Percentiles rank a stretch among this genome's conserved stretches.
These are phyloP conservation scores for Fusarium protoensiforme DNA, from an alignment of 2,329 filamentous ascomycete species.

Conservation along the genomic window DNA sequence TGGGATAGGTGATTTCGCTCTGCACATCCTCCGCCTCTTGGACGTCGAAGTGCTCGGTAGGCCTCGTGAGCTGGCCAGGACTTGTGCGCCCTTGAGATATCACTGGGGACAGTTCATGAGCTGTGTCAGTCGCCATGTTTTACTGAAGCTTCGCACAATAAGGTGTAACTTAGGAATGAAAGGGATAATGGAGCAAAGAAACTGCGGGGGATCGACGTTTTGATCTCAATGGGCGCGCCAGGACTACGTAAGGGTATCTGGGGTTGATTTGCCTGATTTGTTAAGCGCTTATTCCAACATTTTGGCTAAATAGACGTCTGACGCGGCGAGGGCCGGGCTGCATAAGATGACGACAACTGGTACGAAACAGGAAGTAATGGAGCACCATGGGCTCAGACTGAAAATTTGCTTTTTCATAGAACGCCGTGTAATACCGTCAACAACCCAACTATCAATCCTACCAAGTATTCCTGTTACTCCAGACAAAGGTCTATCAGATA, in stretches of 20 bases:
- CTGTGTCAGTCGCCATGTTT: neutral
- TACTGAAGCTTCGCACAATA: fast-evolving
- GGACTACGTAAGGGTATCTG: neutral
- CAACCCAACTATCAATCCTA: neutral
- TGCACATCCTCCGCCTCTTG: slow-evolving; percentile 7
- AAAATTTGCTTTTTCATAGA: too few species aligned
- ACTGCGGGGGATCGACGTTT: neutral
- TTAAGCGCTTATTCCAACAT: neutral
- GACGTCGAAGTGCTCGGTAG: neutral
- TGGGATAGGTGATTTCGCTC: slow-evolving; percentile 4
- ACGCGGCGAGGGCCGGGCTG: neutral
- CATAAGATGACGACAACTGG: neutral
- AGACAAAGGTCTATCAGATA: neutral
- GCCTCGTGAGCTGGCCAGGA: neutral
- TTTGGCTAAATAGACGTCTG: neutral
- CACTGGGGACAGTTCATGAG: neutral
- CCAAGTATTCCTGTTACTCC: neutral
- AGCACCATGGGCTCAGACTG: too few species aligned
- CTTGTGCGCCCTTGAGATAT: neutral
- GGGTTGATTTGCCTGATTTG: neutral
- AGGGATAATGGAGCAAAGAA: neutral
- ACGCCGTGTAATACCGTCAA: too few species aligned
- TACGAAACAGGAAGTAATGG: neutral
- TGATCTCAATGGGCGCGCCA: neutral
- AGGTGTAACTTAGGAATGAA: neutral